A percentile compares a stretch with the other conserved stretches of the same genome.
Conservation (phyloP, 306 rosid species). For the Spatholobus suberectus region DNA sequence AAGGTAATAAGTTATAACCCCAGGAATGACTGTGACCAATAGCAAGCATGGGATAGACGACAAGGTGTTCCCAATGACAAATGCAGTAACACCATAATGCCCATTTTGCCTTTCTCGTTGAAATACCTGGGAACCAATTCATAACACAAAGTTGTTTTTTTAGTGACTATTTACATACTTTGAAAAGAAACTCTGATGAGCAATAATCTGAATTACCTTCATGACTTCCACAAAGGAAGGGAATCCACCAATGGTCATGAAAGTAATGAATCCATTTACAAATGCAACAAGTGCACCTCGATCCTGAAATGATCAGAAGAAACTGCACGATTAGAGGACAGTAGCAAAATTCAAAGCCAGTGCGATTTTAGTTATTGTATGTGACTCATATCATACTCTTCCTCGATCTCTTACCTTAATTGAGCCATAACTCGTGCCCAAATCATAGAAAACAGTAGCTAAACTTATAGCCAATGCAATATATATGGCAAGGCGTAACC, state of each 20-base stretch:
- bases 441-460: constrained; percentile 53
- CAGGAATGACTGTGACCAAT: constrained; percentile 59
- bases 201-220: constrained; percentile 50
- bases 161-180: neutral
- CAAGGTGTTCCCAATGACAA: constrained; percentile 64
- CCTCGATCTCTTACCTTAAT: constrained; percentile 50
- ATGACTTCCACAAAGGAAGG: constrained; percentile 89
- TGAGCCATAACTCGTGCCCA: constrained; percentile 42
- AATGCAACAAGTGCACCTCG: constrained; percentile 67
- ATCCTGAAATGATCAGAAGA: constrained; percentile 50
- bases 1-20: constrained; percentile 53
- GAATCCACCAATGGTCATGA: constrained; percentile 90
- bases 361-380: neutral
- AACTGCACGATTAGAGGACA: neutral
- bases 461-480: constrained; percentile 40
- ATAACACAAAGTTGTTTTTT: neutral
- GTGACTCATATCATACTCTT: neutral
- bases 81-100: constrained; percentile 67
- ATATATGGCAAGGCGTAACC: constrained; percentile 65
- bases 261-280: constrained; percentile 63
- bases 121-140: constrained; percentile 51
- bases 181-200: neutral
- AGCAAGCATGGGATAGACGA: constrained; percentile 62
- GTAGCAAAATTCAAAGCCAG: neutral
- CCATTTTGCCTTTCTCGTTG: constrained; percentile 72